These are phyloP conservation scores for Lotus japonicus DNA, from an alignment of 306 rosid genomes.

Conservation along the genomic window DNA sequence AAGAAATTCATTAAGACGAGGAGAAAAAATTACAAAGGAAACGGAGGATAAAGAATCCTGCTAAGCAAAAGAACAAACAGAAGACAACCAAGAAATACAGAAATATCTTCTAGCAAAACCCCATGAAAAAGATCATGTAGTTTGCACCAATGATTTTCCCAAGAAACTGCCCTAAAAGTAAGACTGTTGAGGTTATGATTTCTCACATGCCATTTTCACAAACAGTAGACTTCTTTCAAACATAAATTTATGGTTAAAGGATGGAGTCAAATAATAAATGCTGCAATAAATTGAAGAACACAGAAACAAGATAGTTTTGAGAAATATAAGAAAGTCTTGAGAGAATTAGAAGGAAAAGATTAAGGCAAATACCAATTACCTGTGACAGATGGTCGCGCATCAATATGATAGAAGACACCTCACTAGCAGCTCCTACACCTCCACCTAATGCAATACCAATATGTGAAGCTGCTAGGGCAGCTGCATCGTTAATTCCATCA, in stretches of 20 bases:
- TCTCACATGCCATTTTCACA: background rate
- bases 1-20: too few species aligned
- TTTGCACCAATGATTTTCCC: too few species aligned
- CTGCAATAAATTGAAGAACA: background rate
- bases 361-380: slow-evolving; percentile 33
- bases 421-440: slow-evolving; percentile 98
- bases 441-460: slow-evolving; percentile 94
- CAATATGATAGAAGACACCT: slow-evolving; percentile 86
- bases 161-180: too few species aligned
- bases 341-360: background rate
- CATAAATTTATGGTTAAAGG: background rate
- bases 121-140: too few species aligned
- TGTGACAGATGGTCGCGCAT: slow-evolving; percentile 91
- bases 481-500: slow-evolving; percentile 96
- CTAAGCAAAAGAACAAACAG: too few species aligned
- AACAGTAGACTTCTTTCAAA: background rate
- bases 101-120: too few species aligned
- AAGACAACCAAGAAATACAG: too few species aligned
- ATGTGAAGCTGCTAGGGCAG: slow-evolving; percentile 90
- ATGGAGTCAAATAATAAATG: background rate
- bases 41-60: too few species aligned
- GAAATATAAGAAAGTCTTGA: background rate
- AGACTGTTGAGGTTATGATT: background rate
- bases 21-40: too few species aligned
- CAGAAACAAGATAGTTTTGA: background rate